Evolutionary conservation across 805 yeast species (phyloP), one percentile per base, ranked within the genome.

Genomic region (Kodamaea laetipori): DNA sequence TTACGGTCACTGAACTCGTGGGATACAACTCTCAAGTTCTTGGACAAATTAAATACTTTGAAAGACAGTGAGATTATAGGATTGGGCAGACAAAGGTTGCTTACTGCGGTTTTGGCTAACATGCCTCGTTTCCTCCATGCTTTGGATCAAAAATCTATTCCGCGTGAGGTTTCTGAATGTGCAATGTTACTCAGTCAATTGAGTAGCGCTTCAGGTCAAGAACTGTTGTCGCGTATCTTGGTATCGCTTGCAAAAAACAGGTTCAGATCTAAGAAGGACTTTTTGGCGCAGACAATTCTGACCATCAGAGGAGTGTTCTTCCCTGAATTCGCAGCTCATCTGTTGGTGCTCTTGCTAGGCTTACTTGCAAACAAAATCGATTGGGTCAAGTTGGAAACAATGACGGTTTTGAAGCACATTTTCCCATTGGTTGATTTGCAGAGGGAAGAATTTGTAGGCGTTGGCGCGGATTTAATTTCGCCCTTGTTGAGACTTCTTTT

Each of bases 401-500:
- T 95, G 80, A 84, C 80, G 40, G 64, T 90, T 1, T 72, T 94
- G 50, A 83, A 84, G 54, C 78, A 81, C 37, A 61, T 94, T 6
- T 76, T 95, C 49, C 90, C 96, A 1, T 71, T 78, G 46, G 82
- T 90, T 11, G 90, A 94, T 56, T 68, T 90, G 41, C 81, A 80
- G 35, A 69, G 84, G 27, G 87, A 84, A 13, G 95, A 85, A 54
- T 90, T 90, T 58, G 74, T 78, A 21, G 95, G 96, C 1, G 84
- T 89, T 28, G 99, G 99, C 4, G 98, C 99, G 0, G 99, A 94
- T 58, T 69, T 94, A 41, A 87, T 94, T 4, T 85, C 96, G 1
- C 99, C 99, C 2, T 69, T 95, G 39, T 69, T 94, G 51, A 73
- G 98, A 43, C 69, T 94, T 18, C 62, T 79, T 41, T 73, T 87